Evolutionary conservation across 1,284 basidiomycete genomes (phyloP).

Genomic region (Earliella scabrosa): DNA sequence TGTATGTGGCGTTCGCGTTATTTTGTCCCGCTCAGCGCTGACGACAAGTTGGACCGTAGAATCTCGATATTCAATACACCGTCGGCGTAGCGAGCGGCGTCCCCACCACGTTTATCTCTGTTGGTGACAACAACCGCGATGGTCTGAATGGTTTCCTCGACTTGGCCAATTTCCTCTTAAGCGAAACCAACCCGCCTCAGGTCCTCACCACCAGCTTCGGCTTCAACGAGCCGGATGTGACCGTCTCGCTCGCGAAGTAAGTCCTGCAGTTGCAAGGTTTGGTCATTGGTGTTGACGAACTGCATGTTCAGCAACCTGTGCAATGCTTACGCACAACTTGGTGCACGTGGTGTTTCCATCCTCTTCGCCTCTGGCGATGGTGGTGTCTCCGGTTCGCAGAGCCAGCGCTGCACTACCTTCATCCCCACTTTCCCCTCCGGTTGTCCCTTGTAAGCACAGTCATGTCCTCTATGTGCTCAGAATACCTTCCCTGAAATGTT

Average conservation of each 20-base stretch:
- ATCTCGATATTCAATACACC: constrained; percentile 68
- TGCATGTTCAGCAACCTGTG: background rate
- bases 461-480: too few relatives aligned
- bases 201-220: constrained; percentile 52
- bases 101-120: constrained; percentile 42
- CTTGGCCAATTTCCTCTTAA: constrained; percentile 29
- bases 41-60: constrained; percentile 22
- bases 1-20: constrained; percentile 30
- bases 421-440: too few relatives aligned
- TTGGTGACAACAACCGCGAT: constrained; percentile 39
- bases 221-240: constrained; percentile 28
- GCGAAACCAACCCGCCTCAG: constrained; percentile 48
- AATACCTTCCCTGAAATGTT: too few relatives aligned
- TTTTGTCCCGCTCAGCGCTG: constrained; percentile 42
- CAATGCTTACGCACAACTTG: too few relatives aligned
- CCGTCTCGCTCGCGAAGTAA: constrained; percentile 53
- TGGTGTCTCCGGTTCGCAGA: too few relatives aligned
- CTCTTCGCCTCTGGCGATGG: too few relatives aligned
- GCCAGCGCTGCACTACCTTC: too few relatives aligned
- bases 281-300: background rate
- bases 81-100: constrained; percentile 45
- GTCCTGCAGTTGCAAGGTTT: constrained; percentile 32
- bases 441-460: too few relatives aligned
- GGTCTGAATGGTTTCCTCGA: constrained; percentile 29
- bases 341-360: too few relatives aligned